Percentiles rank a stretch among this genome's conserved stretches.
Evolutionary conservation across 352 stramenopile species (phyloP).

Genomic region (Elongisporangium anandrum): DNA sequence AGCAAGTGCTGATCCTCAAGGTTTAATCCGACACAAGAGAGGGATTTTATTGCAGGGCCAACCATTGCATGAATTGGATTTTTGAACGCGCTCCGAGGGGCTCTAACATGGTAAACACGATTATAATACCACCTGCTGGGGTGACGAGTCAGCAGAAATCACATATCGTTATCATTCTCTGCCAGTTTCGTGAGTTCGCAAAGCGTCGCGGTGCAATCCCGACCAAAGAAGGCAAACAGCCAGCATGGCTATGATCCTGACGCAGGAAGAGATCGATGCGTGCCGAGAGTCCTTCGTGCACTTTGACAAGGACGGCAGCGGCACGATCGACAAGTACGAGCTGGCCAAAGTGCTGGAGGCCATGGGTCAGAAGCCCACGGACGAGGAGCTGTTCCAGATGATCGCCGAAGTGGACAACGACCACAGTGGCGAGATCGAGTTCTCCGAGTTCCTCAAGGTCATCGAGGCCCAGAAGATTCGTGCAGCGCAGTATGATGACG

Average conservation of each 20-base stretch:
- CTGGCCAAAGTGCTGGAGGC: conserved; percentile 94
- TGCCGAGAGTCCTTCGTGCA: conserved; percentile 96
- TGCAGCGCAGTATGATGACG: conserved; percentile 92
- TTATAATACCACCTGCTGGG: not conserved
- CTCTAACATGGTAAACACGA: not conserved
- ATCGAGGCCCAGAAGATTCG: conserved; percentile 97
- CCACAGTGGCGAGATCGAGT: conserved; percentile 96
- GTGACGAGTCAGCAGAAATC: not conserved
- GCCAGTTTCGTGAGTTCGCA: not conserved
- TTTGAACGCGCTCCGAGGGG: not conserved
- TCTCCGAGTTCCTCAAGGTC: conserved; percentile 96
- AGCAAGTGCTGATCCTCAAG: conserved; percentile 46
- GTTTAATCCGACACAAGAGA: conserved; percentile 18
- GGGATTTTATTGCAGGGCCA: not conserved
- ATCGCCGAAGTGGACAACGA: conserved; percentile 93
- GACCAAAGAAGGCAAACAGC: not conserved
- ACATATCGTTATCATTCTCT: not conserved
- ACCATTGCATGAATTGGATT: not conserved
- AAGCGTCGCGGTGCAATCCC: not conserved
- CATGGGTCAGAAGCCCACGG: conserved; percentile 96
- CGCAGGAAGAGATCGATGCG: conserved; percentile 95
- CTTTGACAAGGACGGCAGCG: conserved; percentile 95
- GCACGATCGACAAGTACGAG: conserved; percentile 95
- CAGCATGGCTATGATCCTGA: conserved; percentile 80
- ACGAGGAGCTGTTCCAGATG: conserved; percentile 98